phyloP scores from a whole-genome alignment of 305 asterid species.

The Solanum hybrid region DNA sequence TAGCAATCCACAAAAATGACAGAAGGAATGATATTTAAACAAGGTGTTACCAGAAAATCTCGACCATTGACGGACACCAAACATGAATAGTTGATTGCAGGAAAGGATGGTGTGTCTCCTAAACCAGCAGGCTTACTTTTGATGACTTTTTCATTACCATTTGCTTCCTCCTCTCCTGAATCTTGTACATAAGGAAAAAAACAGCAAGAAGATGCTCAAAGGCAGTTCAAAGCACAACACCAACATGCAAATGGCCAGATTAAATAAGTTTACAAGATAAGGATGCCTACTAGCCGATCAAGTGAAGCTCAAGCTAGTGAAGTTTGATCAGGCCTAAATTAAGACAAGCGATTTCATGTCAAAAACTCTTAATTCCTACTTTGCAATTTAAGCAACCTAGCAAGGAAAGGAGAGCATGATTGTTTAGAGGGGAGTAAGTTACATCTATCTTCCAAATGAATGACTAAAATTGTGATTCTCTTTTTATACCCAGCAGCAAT shows the following conservation, averaged over 20 bases:
- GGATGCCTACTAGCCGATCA: neutral
- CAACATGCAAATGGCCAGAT: neutral
- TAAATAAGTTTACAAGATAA: neutral
- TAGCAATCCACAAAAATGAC: neutral
- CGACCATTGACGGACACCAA: conserved; percentile 3
- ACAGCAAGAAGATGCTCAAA: neutral
- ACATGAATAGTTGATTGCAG: neutral
- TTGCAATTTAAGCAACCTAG: neutral
- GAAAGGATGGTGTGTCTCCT: neutral
- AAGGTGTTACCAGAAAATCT: conserved; percentile 11
- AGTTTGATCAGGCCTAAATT: neutral
- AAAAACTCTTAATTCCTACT: neutral
- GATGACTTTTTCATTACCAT: neutral
- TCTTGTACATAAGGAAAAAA: neutral
- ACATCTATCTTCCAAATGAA: neutral
- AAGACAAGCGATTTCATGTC: neutral
- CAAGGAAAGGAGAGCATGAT: neutral
- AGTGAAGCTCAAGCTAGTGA: neutral
- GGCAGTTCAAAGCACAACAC: neutral
- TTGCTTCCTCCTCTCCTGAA: neutral
- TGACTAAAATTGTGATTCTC: neutral
- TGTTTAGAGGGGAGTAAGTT: neutral
- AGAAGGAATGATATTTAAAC: neutral
- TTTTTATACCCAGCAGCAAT: neutral
- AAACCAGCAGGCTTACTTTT: conserved; percentile 15